Percentiles rank a stretch among this genome's conserved stretches.
Evolutionary conservation across 1,284 basidiomycete species (phyloP).

Genomic region (Lignosus rhinocerotis): DNA sequence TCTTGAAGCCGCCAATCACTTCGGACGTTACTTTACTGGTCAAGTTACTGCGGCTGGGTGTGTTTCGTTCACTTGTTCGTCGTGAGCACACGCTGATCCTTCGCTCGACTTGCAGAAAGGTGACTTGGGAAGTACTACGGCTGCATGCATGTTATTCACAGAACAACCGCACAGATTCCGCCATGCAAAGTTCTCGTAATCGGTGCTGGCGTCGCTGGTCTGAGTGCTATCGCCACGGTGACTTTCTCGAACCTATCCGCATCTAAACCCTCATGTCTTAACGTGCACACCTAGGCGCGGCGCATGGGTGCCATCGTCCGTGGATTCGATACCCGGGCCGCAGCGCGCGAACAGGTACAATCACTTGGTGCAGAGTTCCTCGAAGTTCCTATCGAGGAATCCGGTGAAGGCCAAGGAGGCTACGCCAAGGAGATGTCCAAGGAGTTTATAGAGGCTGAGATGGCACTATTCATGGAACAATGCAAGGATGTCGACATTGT

Average conservation of each 20-base stretch:
- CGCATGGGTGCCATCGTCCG: conserved; percentile 84
- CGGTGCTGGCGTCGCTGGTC: conserved; percentile 82
- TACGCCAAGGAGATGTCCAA: conserved; percentile 92
- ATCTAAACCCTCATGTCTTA: not conserved
- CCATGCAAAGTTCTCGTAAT: conserved; percentile 86
- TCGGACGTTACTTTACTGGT: conserved; percentile 84
- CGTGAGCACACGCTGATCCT: not conserved
- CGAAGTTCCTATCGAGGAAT: conserved; percentile 76
- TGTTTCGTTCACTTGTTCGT: conserved; percentile 29
- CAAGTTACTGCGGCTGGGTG: conserved; percentile 87
- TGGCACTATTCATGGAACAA: conserved; percentile 85
- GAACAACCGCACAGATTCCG: conserved; percentile 58
- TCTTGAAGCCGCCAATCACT: conserved; percentile 83
- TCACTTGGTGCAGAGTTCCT: conserved; percentile 86
- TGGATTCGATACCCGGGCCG: conserved; percentile 82
- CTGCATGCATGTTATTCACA: not conserved
- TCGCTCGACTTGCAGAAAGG: conserved; percentile 17
- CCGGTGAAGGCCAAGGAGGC: conserved; percentile 77
- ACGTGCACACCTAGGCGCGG: conserved; percentile 51
- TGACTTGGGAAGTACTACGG: not conserved
- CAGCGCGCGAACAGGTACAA: conserved; percentile 83
- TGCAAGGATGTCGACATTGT: conserved; percentile 86
- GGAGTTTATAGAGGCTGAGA: conserved; percentile 86
- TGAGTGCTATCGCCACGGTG: conserved; percentile 83
- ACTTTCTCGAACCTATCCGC: conserved; percentile 19